These are phyloP conservation scores for Lipomyces oligophaga DNA, from an alignment of 805 yeast species.

Conservation along the genomic window DNA sequence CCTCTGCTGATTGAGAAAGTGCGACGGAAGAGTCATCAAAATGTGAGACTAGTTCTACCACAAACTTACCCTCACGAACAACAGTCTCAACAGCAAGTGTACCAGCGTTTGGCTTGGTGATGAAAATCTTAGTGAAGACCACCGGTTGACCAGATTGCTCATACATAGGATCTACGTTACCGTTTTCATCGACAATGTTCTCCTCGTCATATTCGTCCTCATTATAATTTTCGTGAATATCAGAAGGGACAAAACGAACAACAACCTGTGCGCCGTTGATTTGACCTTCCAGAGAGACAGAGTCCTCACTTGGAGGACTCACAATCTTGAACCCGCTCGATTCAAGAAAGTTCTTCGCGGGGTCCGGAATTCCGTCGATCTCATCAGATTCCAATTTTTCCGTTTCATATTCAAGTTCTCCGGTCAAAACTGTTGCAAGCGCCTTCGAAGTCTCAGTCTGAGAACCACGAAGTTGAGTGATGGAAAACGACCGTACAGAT, in stretches of 20 bases:
- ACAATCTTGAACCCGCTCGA: too few relatives aligned
- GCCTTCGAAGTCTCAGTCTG: too few relatives aligned
- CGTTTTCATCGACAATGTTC: constrained; percentile 8
- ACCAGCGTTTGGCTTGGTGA: constrained; percentile 20
- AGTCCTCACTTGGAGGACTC: too few relatives aligned
- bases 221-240: constrained; percentile 10
- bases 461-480: too few relatives aligned
- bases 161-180: neutral
- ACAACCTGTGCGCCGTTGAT: too few relatives aligned
- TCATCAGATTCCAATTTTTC: too few relatives aligned
- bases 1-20: constrained; percentile 4
- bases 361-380: too few relatives aligned
- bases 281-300: too few relatives aligned
- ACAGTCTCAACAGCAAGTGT: constrained; percentile 12
- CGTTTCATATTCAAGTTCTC: too few relatives aligned
- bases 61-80: constrained; percentile 1
- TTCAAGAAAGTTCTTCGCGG: too few relatives aligned
- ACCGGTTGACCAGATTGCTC: constrained; percentile 6
- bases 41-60: constrained; percentile 11
- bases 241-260: constrained; percentile 18
- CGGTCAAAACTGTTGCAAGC: too few relatives aligned
- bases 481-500: too few relatives aligned
- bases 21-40: constrained; percentile 17
- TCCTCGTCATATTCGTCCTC: constrained; percentile 11
- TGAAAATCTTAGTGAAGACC: constrained; percentile 12